Evolutionary conservation across 176 grass and related monocot genomes (phyloP), one percentile per base, ranked within the genome.

Genomic region (Otatea glauca): DNA sequence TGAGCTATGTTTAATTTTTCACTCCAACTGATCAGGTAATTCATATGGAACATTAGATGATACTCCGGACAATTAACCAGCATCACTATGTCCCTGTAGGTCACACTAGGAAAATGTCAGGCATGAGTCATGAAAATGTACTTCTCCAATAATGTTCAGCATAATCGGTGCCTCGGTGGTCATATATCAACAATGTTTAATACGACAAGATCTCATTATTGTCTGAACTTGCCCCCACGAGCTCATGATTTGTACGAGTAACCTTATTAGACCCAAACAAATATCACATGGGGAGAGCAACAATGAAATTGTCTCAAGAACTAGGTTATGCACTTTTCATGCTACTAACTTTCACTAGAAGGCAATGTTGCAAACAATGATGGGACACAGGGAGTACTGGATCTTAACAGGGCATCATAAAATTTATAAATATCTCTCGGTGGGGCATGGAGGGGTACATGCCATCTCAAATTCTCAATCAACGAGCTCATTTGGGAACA

Each of bases 171-270:
- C 35, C 35, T 37, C 35, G 37, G 63, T 76, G 23, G 27, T 38
- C 38, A 81, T 53, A 63, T 65, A 84, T 72, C 27, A 64, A 25
- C 51, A 43, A 56, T 5, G 24, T 27, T 50, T 48, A 77, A 77
- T 62, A 83, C 23, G 44, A 69, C 43, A 79, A 49, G 18, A 81
- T 70, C 59, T 72, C 87, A 84, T 74, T 79, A 67, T 70, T 70
- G 72, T 83, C 45, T 79, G 45, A 66, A 5, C 45, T 65, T 44
- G 61, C 16, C 72, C 72, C 44, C 13, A 62, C 20, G 39, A 60
- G 59, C 18, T 70, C 55, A 63, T 74, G 59, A 53, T 35, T 48
- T 38, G 38, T 56, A 54, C 6, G 23, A 34, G 25, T 56, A 88
- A 62, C 55, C 44, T 23, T 29, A 81, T 63, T 84, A 67, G 67